Evolutionary conservation across 23 red algal genomes (phyloP), one percentile per base, ranked within the genome.

Genomic region (Gracilariopsis chorda): DNA sequence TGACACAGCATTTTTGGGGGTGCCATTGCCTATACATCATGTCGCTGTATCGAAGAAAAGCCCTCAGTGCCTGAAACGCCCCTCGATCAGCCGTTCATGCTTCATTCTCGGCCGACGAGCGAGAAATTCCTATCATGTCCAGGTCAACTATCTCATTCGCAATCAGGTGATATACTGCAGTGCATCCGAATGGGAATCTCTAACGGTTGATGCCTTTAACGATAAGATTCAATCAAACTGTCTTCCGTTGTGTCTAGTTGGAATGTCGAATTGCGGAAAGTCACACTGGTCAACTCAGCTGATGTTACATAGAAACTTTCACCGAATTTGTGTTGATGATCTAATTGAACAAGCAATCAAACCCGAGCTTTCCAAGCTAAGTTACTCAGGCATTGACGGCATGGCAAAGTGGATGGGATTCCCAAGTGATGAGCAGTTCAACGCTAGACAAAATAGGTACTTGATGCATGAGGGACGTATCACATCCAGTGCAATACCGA

Each of bases 211-310:
- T 46, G 42, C 67, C 40, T 98, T 98, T 74, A 59, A 98, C 46
- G 30, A 85, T 4, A 48, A 60, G 21, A 51, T 92, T 55, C 70
- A 76, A 32, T 45, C 49, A 16, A 61, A 64, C 51, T 44, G 42
- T 20, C 88, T 95, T 17, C 41, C 29, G 23, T 27, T 98, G 12
- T 88, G 84, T 48, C 70, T 99, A 32, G 87, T 99, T 33, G 97
- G 97, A 62, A 99, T 99, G 97, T 99, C 97, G 24, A 99, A 99
- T 53, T 99, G 93, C 75, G 97, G 97, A 48, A 99, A 99, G 56
- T 90, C 89, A 23, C 82, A 94, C 34, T 92, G 97, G 86, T 96
- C 97, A 17, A 29, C 67, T 27, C 84, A 96, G 68, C 78, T 99
- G 44, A 67, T 19, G 11, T 25, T 49, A 13, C 55, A 59, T 17